A percentile compares a stretch with the other conserved stretches of the same genome.
Evolutionary conservation across 2,329 filamentous ascomycete species (phyloP).

Genomic region (Cladosporium cucumerinum): DNA sequence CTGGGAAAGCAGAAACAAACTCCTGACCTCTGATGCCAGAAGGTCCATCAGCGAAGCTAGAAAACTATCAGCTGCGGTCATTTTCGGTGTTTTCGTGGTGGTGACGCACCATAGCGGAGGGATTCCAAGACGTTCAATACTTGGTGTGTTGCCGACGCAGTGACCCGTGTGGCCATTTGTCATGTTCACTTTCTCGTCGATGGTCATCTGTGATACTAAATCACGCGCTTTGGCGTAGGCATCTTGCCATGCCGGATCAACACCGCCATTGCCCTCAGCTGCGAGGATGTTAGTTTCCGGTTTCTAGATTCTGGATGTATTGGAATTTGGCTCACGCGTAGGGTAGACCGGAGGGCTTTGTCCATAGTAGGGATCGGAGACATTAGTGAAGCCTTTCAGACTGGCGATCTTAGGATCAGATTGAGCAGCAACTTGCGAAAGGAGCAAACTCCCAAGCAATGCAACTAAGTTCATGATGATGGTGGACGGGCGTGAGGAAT

Average conservation of each 20-base stretch:
- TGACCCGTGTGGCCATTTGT: conserved; percentile 31
- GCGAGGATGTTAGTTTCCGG: background rate
- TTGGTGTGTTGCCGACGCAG: conserved; percentile 75
- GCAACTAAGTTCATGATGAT: conserved; percentile 3
- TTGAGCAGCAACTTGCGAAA: conserved; percentile 6
- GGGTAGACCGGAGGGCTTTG: conserved; percentile 30
- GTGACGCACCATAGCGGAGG: conserved; percentile 61
- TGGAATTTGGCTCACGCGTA: conserved; percentile 23
- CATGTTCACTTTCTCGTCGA: conserved; percentile 36
- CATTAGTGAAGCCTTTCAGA: conserved; percentile 16
- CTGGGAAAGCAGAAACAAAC: conserved; percentile 64
- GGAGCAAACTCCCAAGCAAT: conserved; percentile 6
- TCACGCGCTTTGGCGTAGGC: conserved; percentile 32
- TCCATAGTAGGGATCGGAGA: conserved; percentile 20
- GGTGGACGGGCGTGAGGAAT: background rate
- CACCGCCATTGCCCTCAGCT: conserved; percentile 27
- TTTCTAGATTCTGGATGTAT: too few species aligned
- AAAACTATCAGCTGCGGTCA: conserved; percentile 51
- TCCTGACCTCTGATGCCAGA: conserved; percentile 27
- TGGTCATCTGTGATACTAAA: conserved; percentile 34
- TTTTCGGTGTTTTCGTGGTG: conserved; percentile 25
- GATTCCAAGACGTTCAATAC: conserved; percentile 66
- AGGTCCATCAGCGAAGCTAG: conserved; percentile 75
- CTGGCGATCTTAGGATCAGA: background rate
- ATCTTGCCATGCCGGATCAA: conserved; percentile 27